Evolutionary conservation across 2,329 filamentous ascomycete genomes (phyloP).

Genomic region (Sclerotinia spermophila): DNA sequence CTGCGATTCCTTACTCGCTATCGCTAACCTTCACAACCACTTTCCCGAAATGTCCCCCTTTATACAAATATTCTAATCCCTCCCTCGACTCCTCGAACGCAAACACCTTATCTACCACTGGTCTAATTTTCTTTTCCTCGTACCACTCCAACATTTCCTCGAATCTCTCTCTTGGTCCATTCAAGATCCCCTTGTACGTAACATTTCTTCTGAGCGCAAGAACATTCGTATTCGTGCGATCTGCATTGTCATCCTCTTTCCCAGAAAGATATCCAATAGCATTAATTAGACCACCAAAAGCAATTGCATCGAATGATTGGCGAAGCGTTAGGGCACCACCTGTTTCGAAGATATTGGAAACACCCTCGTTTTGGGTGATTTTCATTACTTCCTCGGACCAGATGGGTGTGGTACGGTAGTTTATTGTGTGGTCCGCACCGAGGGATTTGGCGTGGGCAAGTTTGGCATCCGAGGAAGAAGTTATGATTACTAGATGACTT

Average conservation of each 20-base stretch:
- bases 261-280: conserved; percentile 50
- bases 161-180: conserved; percentile 55
- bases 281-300: conserved; percentile 53
- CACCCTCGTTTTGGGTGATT: conserved; percentile 45
- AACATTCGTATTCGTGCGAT: conserved; percentile 58
- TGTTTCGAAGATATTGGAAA: conserved; percentile 54
- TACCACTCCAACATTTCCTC: conserved; percentile 53
- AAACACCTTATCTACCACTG: conserved; percentile 49
- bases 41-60: conserved; percentile 48
- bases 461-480: conserved; percentile 52
- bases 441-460: conserved; percentile 44
- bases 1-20: neutral
- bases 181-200: conserved; percentile 54
- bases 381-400: conserved; percentile 50
- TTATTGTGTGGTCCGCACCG: conserved; percentile 51
- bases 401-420: conserved; percentile 50
- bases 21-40: conserved; percentile 33
- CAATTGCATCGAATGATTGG: conserved; percentile 51
- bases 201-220: conserved; percentile 46
- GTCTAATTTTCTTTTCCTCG: conserved; percentile 43
- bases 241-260: conserved; percentile 52
- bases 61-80: conserved; percentile 47
- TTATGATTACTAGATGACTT: conserved; percentile 46
- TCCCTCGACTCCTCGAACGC: conserved; percentile 45
- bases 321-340: conserved; percentile 51